These are phyloP conservation scores for Testicularia cyperi DNA, from an alignment of 1,284 basidiomycete genomes.

Conservation along the genomic window DNA sequence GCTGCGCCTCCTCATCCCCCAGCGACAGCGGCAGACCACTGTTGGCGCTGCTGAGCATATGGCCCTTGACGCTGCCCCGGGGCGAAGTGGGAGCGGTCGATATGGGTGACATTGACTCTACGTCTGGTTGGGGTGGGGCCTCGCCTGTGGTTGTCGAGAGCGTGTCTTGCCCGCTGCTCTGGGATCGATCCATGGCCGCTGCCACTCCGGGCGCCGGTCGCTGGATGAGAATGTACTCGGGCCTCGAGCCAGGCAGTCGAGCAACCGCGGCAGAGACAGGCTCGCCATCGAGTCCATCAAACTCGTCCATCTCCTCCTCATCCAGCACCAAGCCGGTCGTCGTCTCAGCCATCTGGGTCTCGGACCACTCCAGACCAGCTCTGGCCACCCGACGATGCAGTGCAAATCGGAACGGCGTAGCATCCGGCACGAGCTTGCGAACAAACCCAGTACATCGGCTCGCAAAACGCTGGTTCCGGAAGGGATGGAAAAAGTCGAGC, in stretches of 20 bases:
- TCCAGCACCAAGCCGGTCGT: conserved; percentile 39
- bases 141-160: not conserved
- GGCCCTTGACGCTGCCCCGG: not conserved
- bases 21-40: conserved; percentile 16
- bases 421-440: conserved; percentile 61
- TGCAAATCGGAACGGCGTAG: conserved; percentile 61
- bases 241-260: conserved; percentile 10
- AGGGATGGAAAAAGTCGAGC: conserved; percentile 62
- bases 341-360: not conserved
- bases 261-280: conserved; percentile 28
- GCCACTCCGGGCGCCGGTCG: not conserved
- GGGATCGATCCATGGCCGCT: not conserved
- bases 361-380: conserved; percentile 1
- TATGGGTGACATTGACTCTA: too few species aligned
- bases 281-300: conserved; percentile 59
- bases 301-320: conserved; percentile 56
- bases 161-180: conserved; percentile 14
- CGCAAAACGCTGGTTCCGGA: conserved; percentile 61
- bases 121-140: too few species aligned
- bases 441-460: conserved; percentile 62
- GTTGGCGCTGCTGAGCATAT: conserved; percentile 1
- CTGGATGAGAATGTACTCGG: conserved; percentile 13
- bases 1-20: conserved; percentile 29
- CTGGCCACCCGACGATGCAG: conserved; percentile 47
- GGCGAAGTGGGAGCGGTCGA: conserved; percentile 22